Evolutionary conservation across 177 flowering plant species (phyloP), one percentile per base, ranked within the genome.

Genomic region (Vitis hybrid): DNA sequence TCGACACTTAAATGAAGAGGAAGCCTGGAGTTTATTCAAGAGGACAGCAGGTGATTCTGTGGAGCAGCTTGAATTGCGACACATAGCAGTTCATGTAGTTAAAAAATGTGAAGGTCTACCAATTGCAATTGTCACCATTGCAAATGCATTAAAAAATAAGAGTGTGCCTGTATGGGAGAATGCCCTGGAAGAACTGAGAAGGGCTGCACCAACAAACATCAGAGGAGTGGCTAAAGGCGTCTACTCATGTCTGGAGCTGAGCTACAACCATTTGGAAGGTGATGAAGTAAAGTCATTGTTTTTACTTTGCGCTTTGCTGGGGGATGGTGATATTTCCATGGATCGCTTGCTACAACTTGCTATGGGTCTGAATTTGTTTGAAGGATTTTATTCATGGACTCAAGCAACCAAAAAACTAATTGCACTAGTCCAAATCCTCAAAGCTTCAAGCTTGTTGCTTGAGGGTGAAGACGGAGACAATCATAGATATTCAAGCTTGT

Each of bases 91-190:
- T 27, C 64, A 69, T n/a, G 60, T 83, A 2, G 78, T 60, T 2
- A 19, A 58, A 19, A 69, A 74, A 68, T 81, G 87, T 71, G 76
- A 15, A 11, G 79, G 81, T 6, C 21, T 78, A 18, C 87, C 85
- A 1, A 2, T 84, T n/a, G 81, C 77, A 0, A 58, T 84, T 32
- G 64, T 62, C 4, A 71, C 78, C 3, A 51, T 81, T 58, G 86
- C 71, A 12, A 68, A 64, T 1, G 78, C 81, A 10, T 65, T 83
- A 14, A 49, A 21, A 49, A 15, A 54, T 16, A 66, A 70, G 19
- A 32, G 13, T 0, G 1, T 9, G 2, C 4, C 11, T 6, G 18
- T 15, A 0, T 83, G 86, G 86, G 30, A 51, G 2, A 65, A 79
- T 67, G 84, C 86, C 3, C n/a, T 71, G 46, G 1, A 11, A 13